A percentile compares a stretch with the other conserved stretches of the same genome.
Conservation (phyloP, 1,284 basidiomycete species). For the Cutaneotrichosporon dermatis region DNA sequence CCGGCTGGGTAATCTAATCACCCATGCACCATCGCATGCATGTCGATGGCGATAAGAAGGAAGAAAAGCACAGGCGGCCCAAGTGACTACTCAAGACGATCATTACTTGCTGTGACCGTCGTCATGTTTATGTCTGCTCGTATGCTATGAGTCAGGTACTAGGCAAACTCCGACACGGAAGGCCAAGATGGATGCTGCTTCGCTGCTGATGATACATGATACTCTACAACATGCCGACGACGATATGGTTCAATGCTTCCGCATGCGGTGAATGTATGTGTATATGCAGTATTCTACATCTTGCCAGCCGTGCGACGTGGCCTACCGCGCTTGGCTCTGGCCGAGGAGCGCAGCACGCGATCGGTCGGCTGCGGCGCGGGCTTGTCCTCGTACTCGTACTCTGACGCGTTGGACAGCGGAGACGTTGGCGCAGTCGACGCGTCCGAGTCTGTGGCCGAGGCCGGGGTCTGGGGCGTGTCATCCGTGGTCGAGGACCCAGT, state of each 20-base stretch:
- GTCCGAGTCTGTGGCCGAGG: not conserved
- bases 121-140: too few species aligned
- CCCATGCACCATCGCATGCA: too few species aligned
- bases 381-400: constrained; percentile 5
- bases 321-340: not conserved
- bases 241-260: too few species aligned
- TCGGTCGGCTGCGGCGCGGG: not conserved
- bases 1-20: too few species aligned
- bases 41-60: too few species aligned
- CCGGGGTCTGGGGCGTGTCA: constrained; percentile 1
- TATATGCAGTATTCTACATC: constrained; percentile 6
- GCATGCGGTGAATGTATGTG: too few species aligned
- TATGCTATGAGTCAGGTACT: too few species aligned
- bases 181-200: too few species aligned
- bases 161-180: too few species aligned
- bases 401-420: constrained; percentile 9
- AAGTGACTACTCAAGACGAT: too few species aligned
- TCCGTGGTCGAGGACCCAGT: not conserved
- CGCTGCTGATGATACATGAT: not conserved
- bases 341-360: not conserved
- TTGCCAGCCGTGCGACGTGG: constrained; percentile 1
- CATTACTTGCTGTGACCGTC: too few species aligned
- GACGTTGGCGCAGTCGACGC: constrained; percentile 14
- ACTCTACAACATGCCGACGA: not conserved
- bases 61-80: too few species aligned